Evolutionary conservation across 441 rosid species (phyloP), one percentile per base, ranked within the genome.

Genomic region (Manihot esculenta): DNA sequence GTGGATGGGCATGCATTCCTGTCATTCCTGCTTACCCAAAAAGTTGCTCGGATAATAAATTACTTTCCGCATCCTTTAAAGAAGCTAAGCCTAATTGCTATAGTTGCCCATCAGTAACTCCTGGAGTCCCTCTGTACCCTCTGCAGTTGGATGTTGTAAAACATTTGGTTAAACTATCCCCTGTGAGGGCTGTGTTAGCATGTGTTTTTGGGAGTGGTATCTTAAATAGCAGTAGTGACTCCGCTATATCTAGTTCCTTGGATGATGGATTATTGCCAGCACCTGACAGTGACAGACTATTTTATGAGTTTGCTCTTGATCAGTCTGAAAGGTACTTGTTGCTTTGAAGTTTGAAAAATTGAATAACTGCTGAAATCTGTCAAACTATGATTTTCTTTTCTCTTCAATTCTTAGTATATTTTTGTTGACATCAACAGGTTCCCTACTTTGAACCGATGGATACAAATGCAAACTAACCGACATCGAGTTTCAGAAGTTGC

Each of bases 1-100:
- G 82, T 82, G 99, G 97, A 75, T 95, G 99, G 99, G 99, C 98
- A 62, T 89, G 96, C 82, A 91, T 95, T 79, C 99, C 99, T 1
- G 81, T 91, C 56, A 79, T 82, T 83, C 91, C 95, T 69, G 66
- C 87, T 60, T 83, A 69, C 71, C 80, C 91, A 42, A 73, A 62
- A 80, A 74, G 82, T 82, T 80, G 66, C 65, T 82, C 85, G 38
- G 98, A 91, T 72, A 85, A 80, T 84, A 94, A 86, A 84, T 81
- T 84, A 51, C 82, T 86, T 62, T 79, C 92, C 56, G 90, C 97
- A 21, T 78, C 96, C 75, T 82, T 84, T 50, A 89, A 81, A 87
- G 96, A 84, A 74, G 88, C 90, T 64, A 93, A 89, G 78, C 92
- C 93, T 74, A 86, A 84, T 75, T 85, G 87, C 82, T 89, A 86